These are phyloP conservation scores for Tuber aestivum DNA, from an alignment of 495 filamentous ascomycete genomes.

Conservation along the genomic window DNA sequence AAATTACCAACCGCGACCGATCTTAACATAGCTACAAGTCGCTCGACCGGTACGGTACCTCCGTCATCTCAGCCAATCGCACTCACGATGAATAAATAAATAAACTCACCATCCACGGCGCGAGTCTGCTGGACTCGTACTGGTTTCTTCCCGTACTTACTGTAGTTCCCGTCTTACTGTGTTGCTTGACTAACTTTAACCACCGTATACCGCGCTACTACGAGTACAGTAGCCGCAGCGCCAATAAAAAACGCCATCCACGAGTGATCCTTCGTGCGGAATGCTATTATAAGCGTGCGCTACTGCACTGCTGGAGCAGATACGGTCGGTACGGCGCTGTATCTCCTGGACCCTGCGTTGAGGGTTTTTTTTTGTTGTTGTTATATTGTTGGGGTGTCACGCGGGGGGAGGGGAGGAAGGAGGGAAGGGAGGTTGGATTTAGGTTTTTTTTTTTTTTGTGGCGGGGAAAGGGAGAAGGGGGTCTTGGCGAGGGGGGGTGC, in stretches of 20 bases:
- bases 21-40: neutral
- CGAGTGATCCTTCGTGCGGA: neutral
- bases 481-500: neutral
- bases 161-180: neutral
- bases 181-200: neutral
- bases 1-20: neutral
- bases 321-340: too few relatives aligned
- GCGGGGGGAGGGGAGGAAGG: too few relatives aligned
- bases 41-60: neutral
- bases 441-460: neutral
- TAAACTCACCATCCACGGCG: neutral
- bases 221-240: too few relatives aligned
- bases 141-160: too few relatives aligned
- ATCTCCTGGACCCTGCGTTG: neutral
- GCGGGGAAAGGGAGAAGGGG: neutral
- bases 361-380: neutral
- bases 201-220: neutral
- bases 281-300: conserved; percentile 2
- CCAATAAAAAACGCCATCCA: neutral
- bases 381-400: neutral
- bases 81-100: neutral
- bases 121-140: neutral
- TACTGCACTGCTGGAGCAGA: neutral
- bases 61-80: neutral
- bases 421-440: too few relatives aligned